These are phyloP conservation scores for Coix lacrymajobi DNA, from an alignment of 176 grass and related monocot species.

Conservation along the genomic window DNA sequence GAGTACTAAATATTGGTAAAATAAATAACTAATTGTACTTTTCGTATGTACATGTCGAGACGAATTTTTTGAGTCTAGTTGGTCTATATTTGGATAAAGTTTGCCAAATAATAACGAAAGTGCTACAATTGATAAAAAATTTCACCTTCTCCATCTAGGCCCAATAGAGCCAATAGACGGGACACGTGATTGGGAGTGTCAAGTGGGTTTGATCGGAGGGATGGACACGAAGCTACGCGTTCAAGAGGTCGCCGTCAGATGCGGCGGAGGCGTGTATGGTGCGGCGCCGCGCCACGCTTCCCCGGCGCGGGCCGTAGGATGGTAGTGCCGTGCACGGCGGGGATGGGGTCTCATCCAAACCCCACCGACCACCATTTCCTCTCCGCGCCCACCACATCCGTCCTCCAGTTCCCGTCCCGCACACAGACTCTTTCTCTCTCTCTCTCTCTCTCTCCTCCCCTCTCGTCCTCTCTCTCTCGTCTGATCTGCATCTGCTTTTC, in stretches of 20 bases:
- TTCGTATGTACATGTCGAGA: too few relatives aligned
- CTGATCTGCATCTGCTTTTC: slow-evolving; percentile 41
- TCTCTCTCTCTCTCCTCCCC: not conserved
- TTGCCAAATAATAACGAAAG: too few relatives aligned
- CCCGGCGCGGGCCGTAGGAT: slow-evolving; percentile 18
- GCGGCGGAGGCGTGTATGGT: slow-evolving; percentile 31
- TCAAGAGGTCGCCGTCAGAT: slow-evolving; percentile 38
- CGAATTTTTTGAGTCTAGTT: too few relatives aligned
- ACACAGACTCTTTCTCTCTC: slow-evolving; percentile 1
- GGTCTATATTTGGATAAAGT: too few relatives aligned
- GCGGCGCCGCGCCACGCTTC: slow-evolving; percentile 21
- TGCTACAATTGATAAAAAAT: too few relatives aligned
- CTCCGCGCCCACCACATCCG: not conserved
- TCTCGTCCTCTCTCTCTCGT: not conserved
- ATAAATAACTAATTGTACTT: too few relatives aligned
- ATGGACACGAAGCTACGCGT: slow-evolving; percentile 29
- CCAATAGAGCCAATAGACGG: too few relatives aligned
- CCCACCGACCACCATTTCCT: slow-evolving; percentile 11
- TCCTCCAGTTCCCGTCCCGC: not conserved
- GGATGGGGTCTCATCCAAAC: slow-evolving; percentile 12
- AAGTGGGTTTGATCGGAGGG: slow-evolving; percentile 28
- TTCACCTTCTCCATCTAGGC: too few relatives aligned
- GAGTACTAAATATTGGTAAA: too few relatives aligned
- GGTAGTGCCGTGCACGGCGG: slow-evolving; percentile 21
- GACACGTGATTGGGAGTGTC: not conserved